Evolutionary conservation across 2,329 filamentous ascomycete genomes (phyloP), one percentile per base, ranked within the genome.

Genomic region (Calonectria pauciramosa): DNA sequence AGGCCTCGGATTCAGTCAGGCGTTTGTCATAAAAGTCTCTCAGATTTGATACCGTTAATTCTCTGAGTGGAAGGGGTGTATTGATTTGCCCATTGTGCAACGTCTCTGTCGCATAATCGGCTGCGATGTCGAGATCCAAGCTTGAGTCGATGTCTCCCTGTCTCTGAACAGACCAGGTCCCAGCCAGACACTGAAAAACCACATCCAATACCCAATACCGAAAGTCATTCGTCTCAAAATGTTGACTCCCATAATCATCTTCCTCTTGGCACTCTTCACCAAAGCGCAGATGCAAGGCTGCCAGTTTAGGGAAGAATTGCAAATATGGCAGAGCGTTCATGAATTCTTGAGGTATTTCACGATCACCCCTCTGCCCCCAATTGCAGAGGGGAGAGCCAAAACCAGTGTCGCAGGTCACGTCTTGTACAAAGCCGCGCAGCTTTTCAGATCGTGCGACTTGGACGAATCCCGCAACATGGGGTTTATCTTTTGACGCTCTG

Each of bases 171-270:
- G 44, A 44, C 72, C 70, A 74, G 7, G 67, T 64, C 0, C 72
- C 72, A 6, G 67, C 76, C 0, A 78, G 41, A 20, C 65, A 75
- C 2, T 63, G 49, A 44, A 76, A 78, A 7, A 78, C 16, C 3
- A 54, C 70, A 26, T 75, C 44, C 4, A 77, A 36, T 2, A 78
- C 49, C 5, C 54, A 51, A n/a, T 52, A 67, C 7, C 75, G 66
- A 23, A 76, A 41, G 16, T 69, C 41, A 1, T 14, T 28, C 1
- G 52, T 47, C 28, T 76, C 73, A 49, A 63, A 60, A 28, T 28
- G 14, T 3, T 16, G 6, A 3, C 26, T 8, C 6, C n/a, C 3
- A 11, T 64, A 7, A 16, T 44, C 36, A 8, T 20, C 11, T 32
- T 66, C 26, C 5, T 71, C 47, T 23, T 30, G 60, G n/a, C 49